These are phyloP conservation scores for Phaeoacremonium minimum DNA, from an alignment of 2,329 filamentous ascomycete species.

Conservation along the genomic window DNA sequence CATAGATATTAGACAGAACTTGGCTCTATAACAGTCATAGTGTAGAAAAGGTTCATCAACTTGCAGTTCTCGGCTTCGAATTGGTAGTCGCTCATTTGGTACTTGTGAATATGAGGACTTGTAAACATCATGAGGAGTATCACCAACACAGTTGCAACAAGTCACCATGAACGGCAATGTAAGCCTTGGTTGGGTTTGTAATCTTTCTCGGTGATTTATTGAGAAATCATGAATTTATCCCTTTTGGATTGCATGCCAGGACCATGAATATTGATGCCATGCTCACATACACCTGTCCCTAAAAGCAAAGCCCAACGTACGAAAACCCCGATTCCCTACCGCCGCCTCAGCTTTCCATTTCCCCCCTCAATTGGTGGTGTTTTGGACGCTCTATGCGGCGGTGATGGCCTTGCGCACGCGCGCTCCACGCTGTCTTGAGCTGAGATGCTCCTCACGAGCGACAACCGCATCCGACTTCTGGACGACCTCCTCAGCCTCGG, in stretches of 20 bases:
- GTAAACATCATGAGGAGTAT: too few species aligned
- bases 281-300: neutral
- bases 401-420: conserved; percentile 62
- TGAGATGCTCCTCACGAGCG: conserved; percentile 65
- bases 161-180: too few species aligned
- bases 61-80: too few species aligned
- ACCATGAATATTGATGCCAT: neutral
- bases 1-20: too few species aligned
- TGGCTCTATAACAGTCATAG: too few species aligned
- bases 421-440: conserved; percentile 85
- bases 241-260: neutral
- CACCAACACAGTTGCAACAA: too few species aligned
- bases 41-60: too few species aligned
- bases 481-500: conserved; percentile 93
- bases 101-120: too few species aligned
- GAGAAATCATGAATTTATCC: neutral
- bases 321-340: neutral
- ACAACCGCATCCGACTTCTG: conserved; percentile 76
- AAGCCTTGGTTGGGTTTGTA: too few species aligned
- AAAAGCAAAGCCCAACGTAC: neutral
- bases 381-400: conserved; percentile 54
- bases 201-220: too few species aligned
- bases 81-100: too few species aligned
- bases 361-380: too few species aligned
- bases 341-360: neutral